Conservation (phyloP, 2,329 filamentous ascomycete genomes). For the Volutella citrinella region DNA sequence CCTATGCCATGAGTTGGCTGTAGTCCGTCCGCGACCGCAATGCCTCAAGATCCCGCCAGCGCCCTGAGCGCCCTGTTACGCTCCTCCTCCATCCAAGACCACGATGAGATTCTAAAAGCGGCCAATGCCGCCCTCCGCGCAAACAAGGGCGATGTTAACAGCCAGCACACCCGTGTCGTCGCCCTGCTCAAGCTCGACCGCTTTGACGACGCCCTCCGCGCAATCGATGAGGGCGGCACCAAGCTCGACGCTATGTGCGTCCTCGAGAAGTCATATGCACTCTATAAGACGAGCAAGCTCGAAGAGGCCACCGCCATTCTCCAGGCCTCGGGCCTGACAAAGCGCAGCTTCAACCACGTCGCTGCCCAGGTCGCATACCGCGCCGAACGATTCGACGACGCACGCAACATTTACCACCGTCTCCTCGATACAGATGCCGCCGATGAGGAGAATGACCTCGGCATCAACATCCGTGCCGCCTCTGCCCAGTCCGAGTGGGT, state of each 20-base stretch:
- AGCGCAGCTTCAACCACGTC: conserved; percentile 47
- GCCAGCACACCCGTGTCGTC: conserved; percentile 68
- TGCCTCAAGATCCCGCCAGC: conserved; percentile 46
- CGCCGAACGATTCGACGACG: conserved; percentile 68
- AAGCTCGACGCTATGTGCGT: conserved; percentile 57
- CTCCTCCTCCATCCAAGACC: conserved; percentile 60
- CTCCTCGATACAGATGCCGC: conserved; percentile 48
- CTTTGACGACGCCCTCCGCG: conserved; percentile 71
- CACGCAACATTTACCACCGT: conserved; percentile 59
- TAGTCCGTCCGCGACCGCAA: too few species aligned
- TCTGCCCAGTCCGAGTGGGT: conserved; percentile 72
- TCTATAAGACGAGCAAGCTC: conserved; percentile 75
- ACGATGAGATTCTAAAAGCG: conserved; percentile 68
- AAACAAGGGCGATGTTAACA: conserved; percentile 55
- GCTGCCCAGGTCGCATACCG: conserved; percentile 71
- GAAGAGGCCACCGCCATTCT: conserved; percentile 57
- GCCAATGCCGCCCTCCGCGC: conserved; percentile 60
- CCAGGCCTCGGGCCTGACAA: conserved; percentile 26
- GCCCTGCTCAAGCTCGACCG: conserved; percentile 80
- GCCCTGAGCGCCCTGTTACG: conserved; percentile 54
- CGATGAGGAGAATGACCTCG: conserved; percentile 70
- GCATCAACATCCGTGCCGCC: conserved; percentile 71
- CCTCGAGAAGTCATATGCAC: conserved; percentile 75
- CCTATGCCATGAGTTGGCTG: too few species aligned
- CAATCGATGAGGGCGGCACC: conserved; percentile 62